Percentiles rank a stretch among this genome's conserved stretches.
Evolutionary conservation across 441 rosid species (phyloP).

Genomic region (Mallotus japonicus): DNA sequence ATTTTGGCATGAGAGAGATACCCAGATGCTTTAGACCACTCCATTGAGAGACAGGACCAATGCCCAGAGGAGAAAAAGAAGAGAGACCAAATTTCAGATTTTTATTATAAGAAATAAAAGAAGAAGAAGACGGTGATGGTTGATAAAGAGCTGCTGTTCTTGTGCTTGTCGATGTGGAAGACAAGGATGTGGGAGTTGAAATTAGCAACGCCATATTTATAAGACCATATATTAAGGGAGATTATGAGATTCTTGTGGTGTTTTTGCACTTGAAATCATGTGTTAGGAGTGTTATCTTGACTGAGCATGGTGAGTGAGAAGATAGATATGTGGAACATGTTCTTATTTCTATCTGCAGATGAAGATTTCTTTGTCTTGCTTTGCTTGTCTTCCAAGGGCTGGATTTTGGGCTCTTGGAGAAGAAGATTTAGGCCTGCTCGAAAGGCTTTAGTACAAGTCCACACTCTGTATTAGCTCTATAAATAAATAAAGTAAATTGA

Average conservation of each 20-base stretch:
- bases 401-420: not conserved
- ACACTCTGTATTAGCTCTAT: no score
- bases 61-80: slow-evolving; percentile 40
- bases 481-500: no score
- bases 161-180: slow-evolving; percentile 33
- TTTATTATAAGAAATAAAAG: slow-evolving; percentile 32
- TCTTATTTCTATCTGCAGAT: no score
- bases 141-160: slow-evolving; percentile 29
- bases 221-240: not conserved
- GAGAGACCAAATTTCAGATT: slow-evolving; percentile 29
- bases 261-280: not conserved
- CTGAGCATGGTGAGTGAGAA: not conserved
- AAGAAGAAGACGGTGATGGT: slow-evolving; percentile 16
- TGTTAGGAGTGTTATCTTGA: not conserved
- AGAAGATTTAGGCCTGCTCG: no score
- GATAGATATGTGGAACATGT: slow-evolving; percentile 5
- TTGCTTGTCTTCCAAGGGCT: not conserved
- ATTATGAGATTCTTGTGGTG: not conserved
- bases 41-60: slow-evolving; percentile 48
- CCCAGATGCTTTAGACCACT: slow-evolving; percentile 65
- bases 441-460: no score
- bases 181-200: slow-evolving; percentile 31
- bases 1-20: slow-evolving; percentile 42
- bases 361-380: not conserved
- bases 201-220: slow-evolving; percentile 44